Conservation (phyloP, 495 filamentous ascomycete species). For the Aspergillus campestris region DNA sequence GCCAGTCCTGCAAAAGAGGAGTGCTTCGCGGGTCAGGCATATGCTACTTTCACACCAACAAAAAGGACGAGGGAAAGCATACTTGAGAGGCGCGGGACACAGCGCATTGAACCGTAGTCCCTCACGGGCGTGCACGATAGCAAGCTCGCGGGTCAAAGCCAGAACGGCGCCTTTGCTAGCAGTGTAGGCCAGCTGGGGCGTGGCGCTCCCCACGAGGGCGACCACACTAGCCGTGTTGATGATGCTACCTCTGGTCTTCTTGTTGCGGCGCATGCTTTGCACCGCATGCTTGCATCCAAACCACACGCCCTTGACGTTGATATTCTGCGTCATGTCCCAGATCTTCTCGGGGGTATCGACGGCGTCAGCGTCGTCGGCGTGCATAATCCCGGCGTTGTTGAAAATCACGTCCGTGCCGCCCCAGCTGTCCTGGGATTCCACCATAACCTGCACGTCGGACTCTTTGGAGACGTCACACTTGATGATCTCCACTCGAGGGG, state of each 20-base stretch:
- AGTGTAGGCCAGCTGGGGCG: slow-evolving; percentile 94
- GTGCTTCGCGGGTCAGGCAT: slow-evolving; percentile 31
- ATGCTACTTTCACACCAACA: not conserved
- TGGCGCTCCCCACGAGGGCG: slow-evolving; percentile 82
- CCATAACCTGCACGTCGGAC: slow-evolving; percentile 56
- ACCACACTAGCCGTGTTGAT: slow-evolving; percentile 96
- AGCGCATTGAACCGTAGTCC: slow-evolving; percentile 82
- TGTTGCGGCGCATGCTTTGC: slow-evolving; percentile 64
- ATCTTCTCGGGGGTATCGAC: slow-evolving; percentile 78
- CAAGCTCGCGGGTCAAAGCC: slow-evolving; percentile 72
- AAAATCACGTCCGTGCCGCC: slow-evolving; percentile 91
- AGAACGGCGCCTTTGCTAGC: slow-evolving; percentile 91
- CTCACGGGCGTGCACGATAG: slow-evolving; percentile 85
- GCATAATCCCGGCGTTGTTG: slow-evolving; percentile 99
- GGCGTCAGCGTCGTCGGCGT: slow-evolving; percentile 77
- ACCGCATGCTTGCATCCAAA: slow-evolving; percentile 92
- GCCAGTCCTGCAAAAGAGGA: slow-evolving; percentile 85
- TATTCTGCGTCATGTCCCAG: slow-evolving; percentile 88
- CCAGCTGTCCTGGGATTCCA: slow-evolving; percentile 70
- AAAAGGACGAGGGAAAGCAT: slow-evolving; percentile 11
- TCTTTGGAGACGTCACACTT: slow-evolving; percentile 66
- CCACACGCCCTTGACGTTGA: slow-evolving; percentile 99
- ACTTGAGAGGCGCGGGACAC: slow-evolving; percentile 89
- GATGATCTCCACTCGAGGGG: slow-evolving; percentile 45
- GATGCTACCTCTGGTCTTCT: slow-evolving; percentile 69